phyloP scores from a whole-genome alignment of 1,284 basidiomycete genomes.

The Cystobasidium pallidum region DNA sequence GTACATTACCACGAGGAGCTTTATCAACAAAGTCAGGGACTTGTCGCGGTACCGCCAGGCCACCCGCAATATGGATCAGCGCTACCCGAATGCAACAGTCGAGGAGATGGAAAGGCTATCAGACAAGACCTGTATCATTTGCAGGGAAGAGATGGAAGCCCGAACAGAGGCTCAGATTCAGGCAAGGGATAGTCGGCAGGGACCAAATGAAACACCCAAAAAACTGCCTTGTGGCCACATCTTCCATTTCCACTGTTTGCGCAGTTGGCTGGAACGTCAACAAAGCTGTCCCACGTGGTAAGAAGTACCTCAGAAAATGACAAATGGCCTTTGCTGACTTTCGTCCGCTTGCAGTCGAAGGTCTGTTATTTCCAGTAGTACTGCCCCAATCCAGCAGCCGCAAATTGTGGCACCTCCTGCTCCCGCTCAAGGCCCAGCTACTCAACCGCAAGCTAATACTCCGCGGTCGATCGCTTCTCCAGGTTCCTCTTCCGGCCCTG shows the following conservation, averaged over 20 bases:
- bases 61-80: slow-evolving; percentile 93
- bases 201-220: slow-evolving; percentile 93
- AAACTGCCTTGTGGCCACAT: slow-evolving; percentile 94
- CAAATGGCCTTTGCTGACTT: background rate
- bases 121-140: slow-evolving; percentile 96
- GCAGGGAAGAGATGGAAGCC: slow-evolving; percentile 87
- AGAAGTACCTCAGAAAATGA: slow-evolving; percentile 52
- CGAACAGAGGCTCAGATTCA: slow-evolving; percentile 48
- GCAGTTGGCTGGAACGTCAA: slow-evolving; percentile 97
- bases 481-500: background rate
- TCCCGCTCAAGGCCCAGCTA: slow-evolving; percentile 8
- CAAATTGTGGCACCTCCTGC: slow-evolving; percentile 13
- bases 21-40: slow-evolving; percentile 81
- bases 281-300: slow-evolving; percentile 91
- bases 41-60: slow-evolving; percentile 88
- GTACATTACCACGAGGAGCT: slow-evolving; percentile 89
- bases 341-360: slow-evolving; percentile 27
- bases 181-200: slow-evolving; percentile 59
- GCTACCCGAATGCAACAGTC: slow-evolving; percentile 90
- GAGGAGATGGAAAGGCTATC: slow-evolving; percentile 78
- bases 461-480: background rate
- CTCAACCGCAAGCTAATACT: background rate
- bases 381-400: background rate
- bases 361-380: slow-evolving; percentile 23
- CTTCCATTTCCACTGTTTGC: slow-evolving; percentile 96